Percentiles rank a stretch among this genome's conserved stretches.
phyloP scores from a whole-genome alignment of 2,329 filamentous ascomycete genomes.

The Colletotrichum lindemuthianum region DNA sequence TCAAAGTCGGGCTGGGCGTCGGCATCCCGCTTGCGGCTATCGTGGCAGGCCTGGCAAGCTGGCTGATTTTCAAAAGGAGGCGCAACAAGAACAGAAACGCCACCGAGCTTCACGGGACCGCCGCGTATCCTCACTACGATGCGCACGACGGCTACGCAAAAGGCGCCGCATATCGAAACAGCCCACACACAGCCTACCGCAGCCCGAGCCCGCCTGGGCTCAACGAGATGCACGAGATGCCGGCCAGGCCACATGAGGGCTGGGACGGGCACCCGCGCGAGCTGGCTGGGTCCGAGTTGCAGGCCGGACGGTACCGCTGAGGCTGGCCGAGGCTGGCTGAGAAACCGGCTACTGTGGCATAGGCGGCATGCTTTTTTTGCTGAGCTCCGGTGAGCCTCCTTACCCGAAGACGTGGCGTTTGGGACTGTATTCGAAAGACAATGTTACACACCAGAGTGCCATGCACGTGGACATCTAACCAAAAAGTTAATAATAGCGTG shows the following conservation, averaged over 20 bases:
- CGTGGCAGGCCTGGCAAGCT: not conserved
- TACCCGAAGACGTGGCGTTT: too few relatives aligned
- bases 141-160: not conserved
- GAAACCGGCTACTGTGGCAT: too few relatives aligned
- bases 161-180: not conserved
- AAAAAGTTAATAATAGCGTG: too few relatives aligned
- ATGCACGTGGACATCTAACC: too few relatives aligned
- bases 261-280: slow-evolving; percentile 3
- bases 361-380: too few relatives aligned
- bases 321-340: too few relatives aligned
- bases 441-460: too few relatives aligned
- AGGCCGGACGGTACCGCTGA: not conserved
- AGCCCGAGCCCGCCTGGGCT: not conserved
- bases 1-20: slow-evolving; percentile 8
- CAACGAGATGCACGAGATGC: not conserved
- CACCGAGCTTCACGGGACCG: not conserved
- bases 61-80: not conserved
- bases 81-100: not conserved
- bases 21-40: not conserved
- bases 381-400: too few relatives aligned
- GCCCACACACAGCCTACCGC: not conserved
- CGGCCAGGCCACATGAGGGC: not conserved
- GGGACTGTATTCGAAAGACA: too few relatives aligned
- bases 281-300: not conserved
- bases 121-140: not conserved